Conservation (phyloP, 768 basidiomycete genomes). For the Lentinus tigrinus region DNA sequence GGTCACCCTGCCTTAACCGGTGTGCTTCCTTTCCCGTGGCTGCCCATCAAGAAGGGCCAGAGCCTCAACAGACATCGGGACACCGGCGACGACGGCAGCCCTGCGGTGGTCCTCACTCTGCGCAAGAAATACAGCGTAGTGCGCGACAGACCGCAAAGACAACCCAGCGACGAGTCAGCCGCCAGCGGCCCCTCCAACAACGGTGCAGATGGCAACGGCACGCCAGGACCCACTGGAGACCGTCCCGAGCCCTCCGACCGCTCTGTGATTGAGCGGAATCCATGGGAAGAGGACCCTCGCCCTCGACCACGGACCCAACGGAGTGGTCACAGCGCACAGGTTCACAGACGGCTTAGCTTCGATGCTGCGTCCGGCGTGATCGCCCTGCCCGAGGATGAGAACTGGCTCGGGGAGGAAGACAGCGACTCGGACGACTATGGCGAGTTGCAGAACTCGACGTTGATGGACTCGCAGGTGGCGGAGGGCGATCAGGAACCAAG, state of each 20-base stretch:
- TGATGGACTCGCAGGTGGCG: slow-evolving; percentile 27
- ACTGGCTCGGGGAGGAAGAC: slow-evolving; percentile 57
- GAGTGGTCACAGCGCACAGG: slow-evolving; percentile 6
- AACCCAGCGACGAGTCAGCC: slow-evolving; percentile 6
- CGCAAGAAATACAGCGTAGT: slow-evolving; percentile 66
- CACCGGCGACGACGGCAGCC: slow-evolving; percentile 41
- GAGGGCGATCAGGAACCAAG: slow-evolving; percentile 22
- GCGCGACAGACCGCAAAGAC: slow-evolving; percentile 8
- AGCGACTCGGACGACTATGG: slow-evolving; percentile 49
- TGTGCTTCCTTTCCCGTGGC: slow-evolving; percentile 89
- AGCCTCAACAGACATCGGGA: slow-evolving; percentile 31
- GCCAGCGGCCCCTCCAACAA: background rate
- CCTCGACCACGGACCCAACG: slow-evolving; percentile 21
- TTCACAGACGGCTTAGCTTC: slow-evolving; percentile 72
- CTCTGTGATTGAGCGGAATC: slow-evolving; percentile 38
- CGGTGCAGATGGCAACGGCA: background rate
- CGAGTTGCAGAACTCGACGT: slow-evolving; percentile 46
- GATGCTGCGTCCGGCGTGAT: slow-evolving; percentile 88
- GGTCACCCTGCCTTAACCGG: slow-evolving; percentile 96
- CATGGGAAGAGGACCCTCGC: slow-evolving; percentile 59
- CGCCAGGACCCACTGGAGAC: background rate
- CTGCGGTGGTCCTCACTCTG: slow-evolving; percentile 81
- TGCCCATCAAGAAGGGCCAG: slow-evolving; percentile 74
- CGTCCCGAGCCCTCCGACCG: slow-evolving; percentile 10
- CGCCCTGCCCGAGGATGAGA: slow-evolving; percentile 72